phyloP scores from a whole-genome alignment of 352 stramenopile species.

The Thalassiosira allenii region DNA sequence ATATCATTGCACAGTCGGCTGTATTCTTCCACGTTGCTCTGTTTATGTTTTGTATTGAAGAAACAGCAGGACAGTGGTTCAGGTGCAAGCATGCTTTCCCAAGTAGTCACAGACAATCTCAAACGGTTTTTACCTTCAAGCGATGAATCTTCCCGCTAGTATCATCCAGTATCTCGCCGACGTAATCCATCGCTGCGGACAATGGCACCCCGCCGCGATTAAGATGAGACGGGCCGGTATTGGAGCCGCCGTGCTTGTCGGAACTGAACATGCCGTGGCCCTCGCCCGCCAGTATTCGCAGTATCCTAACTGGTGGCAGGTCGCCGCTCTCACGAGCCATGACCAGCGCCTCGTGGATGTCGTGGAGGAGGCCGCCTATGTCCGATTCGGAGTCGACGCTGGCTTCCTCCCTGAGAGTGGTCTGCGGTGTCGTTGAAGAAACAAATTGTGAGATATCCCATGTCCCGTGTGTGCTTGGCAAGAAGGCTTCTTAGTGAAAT shows the following conservation, averaged over 20 bases:
- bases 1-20: conserved; percentile 75
- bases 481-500: no score
- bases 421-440: conserved; percentile 1
- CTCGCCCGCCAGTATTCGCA: conserved; percentile 82
- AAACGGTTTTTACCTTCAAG: conserved; percentile 68
- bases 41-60: neutral
- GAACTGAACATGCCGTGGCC: conserved; percentile 74
- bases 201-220: conserved; percentile 68
- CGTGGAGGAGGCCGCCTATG: conserved; percentile 71
- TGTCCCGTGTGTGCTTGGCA: no score
- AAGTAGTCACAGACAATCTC: no score
- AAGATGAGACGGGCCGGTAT: no score
- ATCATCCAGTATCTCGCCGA: conserved; percentile 80
- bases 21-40: conserved; percentile 83
- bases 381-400: conserved; percentile 59
- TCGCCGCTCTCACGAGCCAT: conserved; percentile 68
- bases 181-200: conserved; percentile 82
- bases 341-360: conserved; percentile 82
- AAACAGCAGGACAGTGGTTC: no score
- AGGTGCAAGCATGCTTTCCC: no score
- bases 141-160: conserved; percentile 71
- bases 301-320: conserved; percentile 77
- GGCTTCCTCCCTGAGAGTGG: conserved; percentile 47
- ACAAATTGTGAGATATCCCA: no score
- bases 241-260: conserved; percentile 11